phyloP scores from a whole-genome alignment of 192 early-diverging fungal species.

The Endogone sp. region DNA sequence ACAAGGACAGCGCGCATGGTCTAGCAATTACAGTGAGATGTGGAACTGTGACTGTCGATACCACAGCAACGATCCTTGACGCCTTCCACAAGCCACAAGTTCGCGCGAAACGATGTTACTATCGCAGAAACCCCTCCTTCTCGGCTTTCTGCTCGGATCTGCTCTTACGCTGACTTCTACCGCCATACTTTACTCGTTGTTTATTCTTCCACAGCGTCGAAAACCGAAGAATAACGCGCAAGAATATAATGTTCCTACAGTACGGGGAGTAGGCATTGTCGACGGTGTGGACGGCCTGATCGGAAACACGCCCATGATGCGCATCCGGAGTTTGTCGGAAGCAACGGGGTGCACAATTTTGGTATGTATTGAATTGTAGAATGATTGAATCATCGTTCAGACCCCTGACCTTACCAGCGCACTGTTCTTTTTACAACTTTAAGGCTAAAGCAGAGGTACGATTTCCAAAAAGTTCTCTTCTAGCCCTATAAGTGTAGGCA shows the following conservation, averaged over 20 bases:
- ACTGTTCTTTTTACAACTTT: neutral
- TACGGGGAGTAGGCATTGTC: slow-evolving; percentile 26
- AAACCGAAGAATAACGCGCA: neutral
- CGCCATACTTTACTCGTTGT: neutral
- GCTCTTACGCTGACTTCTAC: slow-evolving; percentile 3
- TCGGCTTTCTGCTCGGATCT: slow-evolving; percentile 8
- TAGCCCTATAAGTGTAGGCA: no score
- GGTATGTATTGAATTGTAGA: slow-evolving; percentile 48
- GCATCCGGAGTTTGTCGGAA: slow-evolving; percentile 80
- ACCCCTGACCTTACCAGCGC: neutral
- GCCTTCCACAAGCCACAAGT: no score
- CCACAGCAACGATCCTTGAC: no score
- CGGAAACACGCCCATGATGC: slow-evolving; percentile 89
- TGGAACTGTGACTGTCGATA: no score
- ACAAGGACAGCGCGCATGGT: no score
- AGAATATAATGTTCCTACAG: neutral
- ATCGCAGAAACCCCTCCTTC: no score
- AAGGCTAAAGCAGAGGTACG: slow-evolving; percentile 43
- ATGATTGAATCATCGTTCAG: no score
- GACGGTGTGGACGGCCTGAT: slow-evolving; percentile 81
- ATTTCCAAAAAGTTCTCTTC: no score
- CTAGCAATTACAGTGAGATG: no score
- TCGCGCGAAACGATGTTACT: no score
- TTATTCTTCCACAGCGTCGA: neutral
- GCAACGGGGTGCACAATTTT: slow-evolving; percentile 88